These are phyloP conservation scores for Colletotrichum sp. DNA, from an alignment of 2,329 filamentous ascomycete species.

Conservation along the genomic window DNA sequence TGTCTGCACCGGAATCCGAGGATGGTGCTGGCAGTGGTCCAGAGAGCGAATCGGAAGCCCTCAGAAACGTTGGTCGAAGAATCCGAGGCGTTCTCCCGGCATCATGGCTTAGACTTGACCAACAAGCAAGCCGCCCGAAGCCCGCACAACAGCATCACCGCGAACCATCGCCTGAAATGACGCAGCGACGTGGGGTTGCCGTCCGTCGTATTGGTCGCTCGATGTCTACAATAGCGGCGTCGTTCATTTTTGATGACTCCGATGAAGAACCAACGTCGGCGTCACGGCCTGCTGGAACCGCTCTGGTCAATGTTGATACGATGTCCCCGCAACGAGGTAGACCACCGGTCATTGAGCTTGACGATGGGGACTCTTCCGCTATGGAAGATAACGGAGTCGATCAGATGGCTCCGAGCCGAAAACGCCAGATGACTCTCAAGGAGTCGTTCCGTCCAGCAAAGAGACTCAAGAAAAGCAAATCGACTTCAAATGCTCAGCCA, in stretches of 20 bases:
- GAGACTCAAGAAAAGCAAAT: constrained; percentile 28
- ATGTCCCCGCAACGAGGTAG: neutral
- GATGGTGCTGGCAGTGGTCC: constrained; percentile 32
- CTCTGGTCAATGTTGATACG: neutral
- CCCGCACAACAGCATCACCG: constrained; percentile 33
- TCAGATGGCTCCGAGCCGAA: constrained; percentile 50
- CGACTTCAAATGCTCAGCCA: constrained; percentile 13
- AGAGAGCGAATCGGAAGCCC: constrained; percentile 46
- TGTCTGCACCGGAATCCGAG: constrained; percentile 5
- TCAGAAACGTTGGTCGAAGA: constrained; percentile 42
- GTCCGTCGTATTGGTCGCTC: constrained; percentile 43
- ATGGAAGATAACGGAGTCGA: constrained; percentile 60
- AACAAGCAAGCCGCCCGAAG: constrained; percentile 36
- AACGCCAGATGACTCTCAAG: constrained; percentile 39
- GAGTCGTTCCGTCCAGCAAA: constrained; percentile 28
- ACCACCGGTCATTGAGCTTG: constrained; percentile 27
- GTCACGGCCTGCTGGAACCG: neutral
- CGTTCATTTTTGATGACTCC: constrained; percentile 48
- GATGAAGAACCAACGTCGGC: constrained; percentile 39
- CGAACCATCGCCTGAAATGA: constrained; percentile 39
- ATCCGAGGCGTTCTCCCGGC: constrained; percentile 69
- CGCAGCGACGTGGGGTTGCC: constrained; percentile 54
- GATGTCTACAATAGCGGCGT: neutral
- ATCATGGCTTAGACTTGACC: constrained; percentile 70
- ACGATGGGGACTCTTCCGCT: constrained; percentile 39